A percentile compares a stretch with the other conserved stretches of the same genome.
These are phyloP conservation scores for Nannochloris sp. DNA, from an alignment of 139 green algal genomes.

Conservation along the genomic window DNA sequence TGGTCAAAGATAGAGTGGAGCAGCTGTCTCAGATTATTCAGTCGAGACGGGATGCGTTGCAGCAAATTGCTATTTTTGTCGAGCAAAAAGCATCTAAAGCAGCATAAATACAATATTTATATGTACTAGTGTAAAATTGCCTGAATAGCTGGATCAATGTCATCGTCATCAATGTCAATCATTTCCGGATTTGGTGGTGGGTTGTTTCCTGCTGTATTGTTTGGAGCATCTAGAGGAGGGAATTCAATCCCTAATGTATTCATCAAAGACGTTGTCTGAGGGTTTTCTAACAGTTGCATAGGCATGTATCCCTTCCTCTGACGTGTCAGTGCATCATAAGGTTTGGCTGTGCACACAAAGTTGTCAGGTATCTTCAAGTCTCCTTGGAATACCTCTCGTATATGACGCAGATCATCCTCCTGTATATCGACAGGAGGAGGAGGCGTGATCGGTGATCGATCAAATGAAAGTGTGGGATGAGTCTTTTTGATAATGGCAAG, in stretches of 20 bases:
- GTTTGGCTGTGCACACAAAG: slow-evolving; percentile 51
- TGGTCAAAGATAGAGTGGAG: slow-evolving; percentile 53
- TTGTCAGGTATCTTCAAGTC: slow-evolving; percentile 53
- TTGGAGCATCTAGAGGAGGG: slow-evolving; percentile 1
- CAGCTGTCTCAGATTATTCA: slow-evolving; percentile 28
- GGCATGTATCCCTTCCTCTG: background rate
- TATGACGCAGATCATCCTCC: background rate
- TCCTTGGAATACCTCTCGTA: slow-evolving; percentile 17
- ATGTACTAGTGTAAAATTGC: slow-evolving; percentile 1
- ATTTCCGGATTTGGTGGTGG: slow-evolving; percentile 8
- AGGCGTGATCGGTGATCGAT: slow-evolving; percentile 21
- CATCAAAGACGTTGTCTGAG: background rate
- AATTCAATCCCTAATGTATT: background rate
- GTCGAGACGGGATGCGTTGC: slow-evolving; percentile 1
- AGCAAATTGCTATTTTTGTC: background rate
- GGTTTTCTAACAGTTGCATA: background rate
- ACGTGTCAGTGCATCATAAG: slow-evolving; percentile 12
- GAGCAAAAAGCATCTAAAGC: slow-evolving; percentile 1
- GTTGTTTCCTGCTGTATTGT: background rate
- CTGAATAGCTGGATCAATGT: slow-evolving; percentile 4
- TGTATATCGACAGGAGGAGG: slow-evolving; percentile 6
- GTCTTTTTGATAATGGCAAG: slow-evolving; percentile 75
- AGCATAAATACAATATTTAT: slow-evolving; percentile 8
- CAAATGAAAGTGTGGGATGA: slow-evolving; percentile 50
- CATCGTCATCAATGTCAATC: slow-evolving; percentile 14